Evolutionary conservation across 2,329 filamentous ascomycete species (phyloP).

Genomic region (Nemania sp.): DNA sequence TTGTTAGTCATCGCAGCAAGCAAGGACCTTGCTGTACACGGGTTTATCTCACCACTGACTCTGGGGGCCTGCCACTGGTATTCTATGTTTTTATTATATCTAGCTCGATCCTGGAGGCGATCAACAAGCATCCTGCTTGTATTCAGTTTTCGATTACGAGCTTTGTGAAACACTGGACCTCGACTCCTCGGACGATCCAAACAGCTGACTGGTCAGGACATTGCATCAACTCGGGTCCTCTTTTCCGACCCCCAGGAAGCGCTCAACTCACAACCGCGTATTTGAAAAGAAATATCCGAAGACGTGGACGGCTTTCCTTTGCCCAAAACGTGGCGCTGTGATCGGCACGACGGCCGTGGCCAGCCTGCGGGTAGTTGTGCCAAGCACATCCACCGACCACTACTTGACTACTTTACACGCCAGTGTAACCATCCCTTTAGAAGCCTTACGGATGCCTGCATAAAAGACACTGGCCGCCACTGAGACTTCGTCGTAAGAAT

Average conservation of each 20-base stretch:
- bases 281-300: conserved; percentile 4
- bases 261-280: conserved; percentile 5
- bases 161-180: conserved; percentile 23
- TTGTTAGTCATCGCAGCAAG: not conserved
- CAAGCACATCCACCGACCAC: conserved; percentile 10
- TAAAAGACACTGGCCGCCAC: conserved; percentile 27
- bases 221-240: conserved; percentile 5
- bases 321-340: conserved; percentile 10
- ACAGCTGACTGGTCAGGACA: no score
- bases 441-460: conserved; percentile 31
- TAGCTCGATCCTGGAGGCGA: not conserved
- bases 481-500: conserved; percentile 23
- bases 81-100: not conserved
- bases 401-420: conserved; percentile 21
- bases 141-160: conserved; percentile 29
- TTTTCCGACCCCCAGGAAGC: conserved; percentile 19
- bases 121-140: conserved; percentile 3
- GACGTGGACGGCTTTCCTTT: conserved; percentile 23
- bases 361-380: conserved; percentile 22
- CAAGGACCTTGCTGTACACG: conserved; percentile 1
- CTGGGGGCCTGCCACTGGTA: not conserved
- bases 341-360: conserved; percentile 11
- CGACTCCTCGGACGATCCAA: conserved; percentile 11
- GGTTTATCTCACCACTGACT: not conserved
- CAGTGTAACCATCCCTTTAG: conserved; percentile 11